Base-by-base conservation (phyloP, 1,284 basidiomycete genomes). In the Xerocomus minutiporus region DNA sequence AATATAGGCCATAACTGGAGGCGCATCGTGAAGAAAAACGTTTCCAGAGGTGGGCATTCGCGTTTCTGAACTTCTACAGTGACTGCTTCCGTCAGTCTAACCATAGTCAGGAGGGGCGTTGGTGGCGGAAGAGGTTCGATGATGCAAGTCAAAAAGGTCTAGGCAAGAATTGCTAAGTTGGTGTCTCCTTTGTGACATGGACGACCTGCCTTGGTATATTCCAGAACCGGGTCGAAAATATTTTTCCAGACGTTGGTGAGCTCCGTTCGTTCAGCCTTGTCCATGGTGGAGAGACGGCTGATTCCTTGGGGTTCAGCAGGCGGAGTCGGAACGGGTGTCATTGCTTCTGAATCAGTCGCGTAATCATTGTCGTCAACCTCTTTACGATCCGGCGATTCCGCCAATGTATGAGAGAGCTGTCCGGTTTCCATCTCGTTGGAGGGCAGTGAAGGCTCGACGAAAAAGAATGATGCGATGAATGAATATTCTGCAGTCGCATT, bases 1-100 rank as follows among this genome's bases (percentile, higher is more conserved):
- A 94, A 96, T 8, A 88, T 74, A 1, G 94, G 94, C 91, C 93
- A 97, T 75, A 97, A 83, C 57, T 85, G 80, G 53, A 97, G 71
- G 25, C 91, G 85, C 49, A 93, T 75, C 1, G 80, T 78, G 65
- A 92, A 89, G 44, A 94, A 75, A 67, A 87, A 92, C 1, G 81
- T 78, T 61, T 93, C 87, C 15, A 93, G 77, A 8, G 93, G 90
- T 8, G 83, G 73, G 57, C 89, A 91, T 11, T 80, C 80, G 39
- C 93, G 83, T 58, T 78, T 80, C 62, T 91, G 85, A 20, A 89
- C 79, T 60, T 91, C 87, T 1, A 75, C 64, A 44, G 88, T 78
- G 17, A 93, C 77, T 46, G 82, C 81, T 66, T 96, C 92, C 48
- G 88, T 90, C 20, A 97, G 73, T 5, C 93, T 83, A 61, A 96